A percentile compares a stretch with the other conserved stretches of the same genome.
Evolutionary conservation across 371 early-diverging fungal genomes (phyloP).

Genomic region (Mortierella sp.): DNA sequence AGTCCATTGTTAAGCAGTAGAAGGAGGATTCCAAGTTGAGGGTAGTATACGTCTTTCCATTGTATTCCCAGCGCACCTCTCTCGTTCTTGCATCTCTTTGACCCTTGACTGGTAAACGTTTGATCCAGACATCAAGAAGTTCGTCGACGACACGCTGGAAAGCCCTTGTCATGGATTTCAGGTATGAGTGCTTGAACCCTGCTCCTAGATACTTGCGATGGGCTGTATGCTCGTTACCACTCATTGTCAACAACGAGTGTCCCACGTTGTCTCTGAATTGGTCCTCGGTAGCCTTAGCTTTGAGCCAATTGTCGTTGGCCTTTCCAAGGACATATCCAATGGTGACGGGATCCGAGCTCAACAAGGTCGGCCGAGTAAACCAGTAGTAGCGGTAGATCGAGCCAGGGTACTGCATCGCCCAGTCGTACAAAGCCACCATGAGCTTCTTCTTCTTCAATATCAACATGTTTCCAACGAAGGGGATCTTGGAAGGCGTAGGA

Average conservation of each 20-base stretch:
- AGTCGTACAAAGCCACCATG: slow-evolving; percentile 48
- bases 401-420: slow-evolving; percentile 50
- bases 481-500: slow-evolving; percentile 33
- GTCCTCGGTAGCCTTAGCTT: slow-evolving; percentile 40
- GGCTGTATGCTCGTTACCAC: slow-evolving; percentile 15
- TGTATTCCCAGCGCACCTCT: slow-evolving; percentile 14
- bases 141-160: slow-evolving; percentile 38
- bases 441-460: slow-evolving; percentile 35
- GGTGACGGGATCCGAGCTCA: slow-evolving; percentile 50
- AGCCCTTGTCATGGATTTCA: slow-evolving; percentile 44
- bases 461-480: slow-evolving; percentile 47
- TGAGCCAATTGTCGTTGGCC: slow-evolving; percentile 52
- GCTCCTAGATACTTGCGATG: slow-evolving; percentile 34
- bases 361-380: slow-evolving; percentile 43
- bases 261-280: slow-evolving; percentile 43
- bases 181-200: slow-evolving; percentile 45
- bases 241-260: slow-evolving; percentile 43
- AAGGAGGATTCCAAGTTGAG: slow-evolving; percentile 44
- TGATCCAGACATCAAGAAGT: slow-evolving; percentile 27
- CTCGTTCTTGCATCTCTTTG: background rate
- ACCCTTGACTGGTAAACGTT: background rate
- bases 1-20: slow-evolving; percentile 43
- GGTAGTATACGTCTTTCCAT: slow-evolving; percentile 29
- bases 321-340: slow-evolving; percentile 49
- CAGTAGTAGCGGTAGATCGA: slow-evolving; percentile 50